Evolutionary conservation across 164 flowering plant species (phyloP).

Genomic region (Santalum album): DNA sequence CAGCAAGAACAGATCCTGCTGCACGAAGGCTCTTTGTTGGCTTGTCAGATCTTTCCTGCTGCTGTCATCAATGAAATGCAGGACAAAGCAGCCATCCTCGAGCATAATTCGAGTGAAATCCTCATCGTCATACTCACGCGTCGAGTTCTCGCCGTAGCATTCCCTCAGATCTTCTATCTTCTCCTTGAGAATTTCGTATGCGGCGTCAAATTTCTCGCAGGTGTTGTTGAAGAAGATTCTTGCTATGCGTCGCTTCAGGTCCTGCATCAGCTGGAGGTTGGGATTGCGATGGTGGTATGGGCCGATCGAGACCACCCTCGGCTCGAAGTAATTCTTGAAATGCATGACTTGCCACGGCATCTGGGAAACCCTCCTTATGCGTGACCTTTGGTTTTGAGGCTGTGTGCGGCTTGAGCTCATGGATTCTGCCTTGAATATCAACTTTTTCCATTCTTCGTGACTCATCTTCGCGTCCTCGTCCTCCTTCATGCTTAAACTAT

Average conservation of each 20-base stretch:
- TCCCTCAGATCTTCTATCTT: neutral
- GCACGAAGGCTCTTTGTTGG: neutral
- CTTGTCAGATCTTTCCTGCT: neutral
- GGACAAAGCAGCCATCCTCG: constrained; percentile 12
- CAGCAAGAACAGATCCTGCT: constrained; percentile 15
- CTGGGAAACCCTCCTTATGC: too few relatives aligned
- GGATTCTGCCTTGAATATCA: too few relatives aligned
- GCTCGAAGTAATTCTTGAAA: constrained; percentile 8
- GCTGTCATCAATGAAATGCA: neutral
- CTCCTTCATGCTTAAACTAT: too few relatives aligned
- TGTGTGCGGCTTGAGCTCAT: too few relatives aligned
- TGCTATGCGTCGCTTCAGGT: constrained; percentile 5
- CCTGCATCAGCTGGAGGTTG: constrained; percentile 3
- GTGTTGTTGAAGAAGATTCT: neutral
- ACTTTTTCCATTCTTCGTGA: too few relatives aligned
- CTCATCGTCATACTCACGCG: neutral
- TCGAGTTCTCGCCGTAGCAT: constrained; percentile 8
- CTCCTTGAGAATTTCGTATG: neutral
- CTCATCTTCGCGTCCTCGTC: too few relatives aligned
- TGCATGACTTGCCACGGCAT: too few relatives aligned
- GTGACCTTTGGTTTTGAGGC: too few relatives aligned
- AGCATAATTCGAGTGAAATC: constrained; percentile 9
- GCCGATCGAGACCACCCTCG: constrained; percentile 19
- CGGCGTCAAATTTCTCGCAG: neutral
- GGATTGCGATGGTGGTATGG: constrained; percentile 21